Percentiles rank a stretch among this genome's conserved stretches.
phyloP scores from a whole-genome alignment of 768 basidiomycete species.

The Boletus huronensis region DNA sequence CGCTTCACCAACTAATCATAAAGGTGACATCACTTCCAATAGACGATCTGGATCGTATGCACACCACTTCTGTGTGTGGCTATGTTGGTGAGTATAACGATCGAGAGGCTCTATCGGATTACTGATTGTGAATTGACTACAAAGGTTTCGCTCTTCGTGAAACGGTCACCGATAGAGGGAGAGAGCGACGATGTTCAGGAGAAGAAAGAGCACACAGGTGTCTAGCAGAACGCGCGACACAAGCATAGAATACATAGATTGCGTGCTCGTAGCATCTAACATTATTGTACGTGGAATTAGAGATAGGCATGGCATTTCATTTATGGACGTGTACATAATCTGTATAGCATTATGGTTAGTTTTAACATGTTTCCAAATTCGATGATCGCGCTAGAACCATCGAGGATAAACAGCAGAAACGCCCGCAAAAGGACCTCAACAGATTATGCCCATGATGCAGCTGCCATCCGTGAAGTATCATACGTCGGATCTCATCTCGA shows the following conservation, averaged over 20 bases:
- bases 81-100: constrained; percentile 46
- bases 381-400: neutral
- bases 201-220: constrained; percentile 10
- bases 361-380: neutral
- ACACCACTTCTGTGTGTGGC: constrained; percentile 65
- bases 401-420: neutral
- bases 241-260: constrained; percentile 16
- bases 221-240: constrained; percentile 3
- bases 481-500: constrained; percentile 11
- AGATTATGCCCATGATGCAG: neutral
- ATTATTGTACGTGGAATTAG: constrained; percentile 18
- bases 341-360: neutral
- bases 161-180: constrained; percentile 24
- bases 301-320: constrained; percentile 3
- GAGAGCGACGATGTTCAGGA: constrained; percentile 18
- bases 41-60: constrained; percentile 76
- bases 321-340: neutral
- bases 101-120: neutral
- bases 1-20: neutral
- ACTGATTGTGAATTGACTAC: constrained; percentile 5
- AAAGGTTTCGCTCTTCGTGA: constrained; percentile 32
- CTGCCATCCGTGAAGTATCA: neutral
- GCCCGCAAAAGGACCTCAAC: neutral
- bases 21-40: constrained; percentile 13
- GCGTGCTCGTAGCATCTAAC: constrained; percentile 9